Evolutionary conservation across 1,284 basidiomycete species (phyloP).

Genomic region (Ceratobasidium sp.): DNA sequence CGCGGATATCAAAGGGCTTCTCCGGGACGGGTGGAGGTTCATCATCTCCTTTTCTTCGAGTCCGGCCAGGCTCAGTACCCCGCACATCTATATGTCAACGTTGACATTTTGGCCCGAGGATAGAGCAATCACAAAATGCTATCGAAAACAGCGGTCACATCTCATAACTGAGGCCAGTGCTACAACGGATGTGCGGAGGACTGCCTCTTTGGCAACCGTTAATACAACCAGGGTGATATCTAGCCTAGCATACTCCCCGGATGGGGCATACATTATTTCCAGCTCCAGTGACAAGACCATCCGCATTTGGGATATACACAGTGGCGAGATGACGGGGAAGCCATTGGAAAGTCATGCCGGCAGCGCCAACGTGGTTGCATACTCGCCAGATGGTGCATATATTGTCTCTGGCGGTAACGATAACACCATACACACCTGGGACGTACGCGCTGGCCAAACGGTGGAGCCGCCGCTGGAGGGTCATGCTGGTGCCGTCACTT

Average conservation of each 20-base stretch:
- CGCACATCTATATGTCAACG: background rate
- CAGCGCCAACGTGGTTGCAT: background rate
- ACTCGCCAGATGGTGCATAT: background rate
- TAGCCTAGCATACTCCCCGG: background rate
- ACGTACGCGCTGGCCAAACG: background rate
- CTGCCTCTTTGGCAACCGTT: background rate
- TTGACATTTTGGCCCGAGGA: background rate
- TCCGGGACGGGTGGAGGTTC: background rate
- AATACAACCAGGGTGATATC: too few species aligned
- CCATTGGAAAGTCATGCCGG: background rate
- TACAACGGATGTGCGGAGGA: background rate
- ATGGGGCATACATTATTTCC: background rate
- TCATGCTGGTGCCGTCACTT: background rate
- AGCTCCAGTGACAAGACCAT: too few species aligned
- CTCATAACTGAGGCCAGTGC: background rate
- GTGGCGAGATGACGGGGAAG: background rate
- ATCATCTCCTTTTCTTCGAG: background rate
- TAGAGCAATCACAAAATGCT: background rate
- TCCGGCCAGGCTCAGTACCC: background rate
- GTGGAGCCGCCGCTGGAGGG: background rate
- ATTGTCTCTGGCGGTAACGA: background rate
- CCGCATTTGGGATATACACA: background rate
- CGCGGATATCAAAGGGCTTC: background rate
- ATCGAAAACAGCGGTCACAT: background rate
- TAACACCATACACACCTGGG: background rate